Evolutionary conservation across 805 yeast genomes (phyloP).

Genomic region (Priceomyces melissophilus): DNA sequence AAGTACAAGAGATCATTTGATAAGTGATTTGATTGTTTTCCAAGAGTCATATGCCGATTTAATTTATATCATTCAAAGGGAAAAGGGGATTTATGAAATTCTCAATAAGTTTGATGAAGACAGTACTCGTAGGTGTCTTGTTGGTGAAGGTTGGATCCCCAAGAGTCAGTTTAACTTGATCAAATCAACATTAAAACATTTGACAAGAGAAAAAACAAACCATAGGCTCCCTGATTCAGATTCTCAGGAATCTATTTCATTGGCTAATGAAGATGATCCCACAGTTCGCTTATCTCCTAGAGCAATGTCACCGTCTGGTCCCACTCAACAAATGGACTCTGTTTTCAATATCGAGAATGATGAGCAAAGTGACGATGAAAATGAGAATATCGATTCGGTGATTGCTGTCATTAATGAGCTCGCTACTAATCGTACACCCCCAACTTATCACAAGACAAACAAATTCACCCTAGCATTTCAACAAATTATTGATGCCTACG

Average conservation of each 20-base stretch:
- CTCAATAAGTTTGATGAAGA: constrained; percentile 70
- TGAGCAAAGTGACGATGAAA: constrained; percentile 12
- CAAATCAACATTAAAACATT: constrained; percentile 37
- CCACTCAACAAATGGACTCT: constrained; percentile 9
- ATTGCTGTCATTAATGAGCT: constrained; percentile 54
- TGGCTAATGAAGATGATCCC: constrained; percentile 9
- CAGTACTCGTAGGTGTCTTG: constrained; percentile 58
- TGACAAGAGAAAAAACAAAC: constrained; percentile 36
- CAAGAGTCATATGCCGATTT: constrained; percentile 34
- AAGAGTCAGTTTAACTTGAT: constrained; percentile 41
- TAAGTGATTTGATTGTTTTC: constrained; percentile 34
- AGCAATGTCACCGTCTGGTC: background rate
- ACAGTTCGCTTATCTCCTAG: constrained; percentile 3
- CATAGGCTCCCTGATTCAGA: constrained; percentile 4
- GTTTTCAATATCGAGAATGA: constrained; percentile 20
- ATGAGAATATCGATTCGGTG: constrained; percentile 17
- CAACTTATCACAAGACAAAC: constrained; percentile 67
- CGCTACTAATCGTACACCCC: constrained; percentile 64
- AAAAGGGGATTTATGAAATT: constrained; percentile 54
- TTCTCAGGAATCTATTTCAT: constrained; percentile 15
- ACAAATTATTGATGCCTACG: constrained; percentile 71
- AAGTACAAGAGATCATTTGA: constrained; percentile 32
- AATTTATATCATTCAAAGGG: constrained; percentile 42
- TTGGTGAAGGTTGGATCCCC: constrained; percentile 77
- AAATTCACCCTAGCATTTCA: constrained; percentile 70